These are phyloP conservation scores for Neofusicoccum cordaticola DNA, from an alignment of 2,329 filamentous ascomycete genomes.

Conservation along the genomic window DNA sequence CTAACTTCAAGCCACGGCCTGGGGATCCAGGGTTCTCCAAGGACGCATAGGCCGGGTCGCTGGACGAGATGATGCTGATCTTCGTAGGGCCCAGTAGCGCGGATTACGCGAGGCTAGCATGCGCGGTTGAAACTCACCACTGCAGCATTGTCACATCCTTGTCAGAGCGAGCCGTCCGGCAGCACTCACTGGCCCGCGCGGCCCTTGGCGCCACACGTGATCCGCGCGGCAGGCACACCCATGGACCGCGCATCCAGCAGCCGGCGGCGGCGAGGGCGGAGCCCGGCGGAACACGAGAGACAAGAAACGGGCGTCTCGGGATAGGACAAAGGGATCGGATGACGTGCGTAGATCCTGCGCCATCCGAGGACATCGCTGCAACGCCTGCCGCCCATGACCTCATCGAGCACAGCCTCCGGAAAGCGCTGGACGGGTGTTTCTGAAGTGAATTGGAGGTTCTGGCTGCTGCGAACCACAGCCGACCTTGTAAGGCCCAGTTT, in stretches of 20 bases:
- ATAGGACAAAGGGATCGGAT: background rate
- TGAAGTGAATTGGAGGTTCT: background rate
- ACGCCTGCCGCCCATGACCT: background rate
- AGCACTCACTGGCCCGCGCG: background rate
- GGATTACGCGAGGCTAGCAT: constrained; percentile 11
- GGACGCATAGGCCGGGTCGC: background rate
- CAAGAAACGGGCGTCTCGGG: constrained; percentile 11
- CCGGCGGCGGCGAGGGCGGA: background rate
- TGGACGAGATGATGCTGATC: constrained; percentile 9
- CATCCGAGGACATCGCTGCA: background rate
- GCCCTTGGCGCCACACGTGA: constrained; percentile 8
- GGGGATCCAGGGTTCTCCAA: constrained; percentile 7
- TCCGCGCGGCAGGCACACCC: background rate
- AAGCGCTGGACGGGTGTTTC: background rate
- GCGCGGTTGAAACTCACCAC: constrained; percentile 11
- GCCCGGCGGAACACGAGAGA: constrained; percentile 10
- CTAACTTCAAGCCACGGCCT: background rate
- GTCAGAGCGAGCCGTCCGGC: constrained; percentile 7
- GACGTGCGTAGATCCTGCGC: constrained; percentile 13
- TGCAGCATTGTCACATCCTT: constrained; percentile 11
- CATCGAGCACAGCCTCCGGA: background rate
- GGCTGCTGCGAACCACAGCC: background rate
- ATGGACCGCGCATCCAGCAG: background rate
- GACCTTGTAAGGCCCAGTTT: constrained; percentile 11
- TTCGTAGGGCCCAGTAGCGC: constrained; percentile 3